phyloP scores from a whole-genome alignment of 305 asterid genomes.

The Ajuga reptans region DNA sequence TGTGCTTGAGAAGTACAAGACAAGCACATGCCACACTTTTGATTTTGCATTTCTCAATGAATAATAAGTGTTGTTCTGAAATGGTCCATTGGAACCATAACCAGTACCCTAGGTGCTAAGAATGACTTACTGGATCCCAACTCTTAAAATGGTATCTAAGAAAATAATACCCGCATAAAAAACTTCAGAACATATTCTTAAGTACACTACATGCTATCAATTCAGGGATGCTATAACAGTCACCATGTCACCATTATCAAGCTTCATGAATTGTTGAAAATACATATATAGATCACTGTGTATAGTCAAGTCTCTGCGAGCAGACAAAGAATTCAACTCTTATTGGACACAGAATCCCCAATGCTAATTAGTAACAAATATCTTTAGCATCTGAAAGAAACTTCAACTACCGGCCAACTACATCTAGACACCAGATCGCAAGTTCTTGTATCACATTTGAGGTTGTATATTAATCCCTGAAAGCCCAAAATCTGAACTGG shows the following conservation, averaged over 20 bases:
- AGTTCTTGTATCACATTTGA: neutral
- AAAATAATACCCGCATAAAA: slow-evolving; percentile 2
- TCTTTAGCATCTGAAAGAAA: neutral
- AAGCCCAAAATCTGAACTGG: neutral
- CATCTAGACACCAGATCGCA: neutral
- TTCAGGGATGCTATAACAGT: neutral
- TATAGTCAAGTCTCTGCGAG: neutral
- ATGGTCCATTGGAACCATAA: neutral
- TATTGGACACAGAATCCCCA: neutral
- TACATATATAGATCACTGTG: neutral
- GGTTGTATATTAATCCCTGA: neutral
- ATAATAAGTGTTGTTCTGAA: neutral
- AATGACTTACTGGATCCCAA: too few species aligned
- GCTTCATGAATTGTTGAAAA: neutral
- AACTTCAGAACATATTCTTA: neutral
- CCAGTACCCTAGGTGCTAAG: neutral
- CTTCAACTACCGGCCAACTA: neutral
- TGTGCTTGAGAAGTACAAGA: neutral
- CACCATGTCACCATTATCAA: neutral
- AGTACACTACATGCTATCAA: slow-evolving; percentile 12
- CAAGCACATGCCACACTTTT: neutral
- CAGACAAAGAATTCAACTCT: slow-evolving; percentile 5
- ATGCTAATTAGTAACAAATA: neutral
- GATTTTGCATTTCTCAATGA: too few species aligned
- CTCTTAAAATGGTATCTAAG: neutral